Evolutionary conservation across 257 asterid genomes (phyloP).

Genomic region (Galeopsis tetrahit): DNA sequence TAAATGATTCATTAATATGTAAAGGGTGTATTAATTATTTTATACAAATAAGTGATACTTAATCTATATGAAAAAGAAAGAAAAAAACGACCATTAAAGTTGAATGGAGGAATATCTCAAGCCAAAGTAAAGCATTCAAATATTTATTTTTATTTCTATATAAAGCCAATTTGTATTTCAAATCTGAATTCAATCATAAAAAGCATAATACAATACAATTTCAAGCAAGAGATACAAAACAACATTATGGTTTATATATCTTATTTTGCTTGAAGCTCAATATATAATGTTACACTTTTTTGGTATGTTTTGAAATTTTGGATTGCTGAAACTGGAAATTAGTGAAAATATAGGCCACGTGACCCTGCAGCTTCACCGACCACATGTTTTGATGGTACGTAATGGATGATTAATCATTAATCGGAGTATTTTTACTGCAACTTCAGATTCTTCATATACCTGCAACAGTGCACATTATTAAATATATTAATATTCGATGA

Average conservation of each 20-base stretch:
- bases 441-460: constrained; percentile 74
- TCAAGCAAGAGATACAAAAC: not conserved
- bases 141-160: no score
- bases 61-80: no score
- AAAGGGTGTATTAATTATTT: no score
- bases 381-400: not conserved
- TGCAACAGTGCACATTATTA: constrained; percentile 34
- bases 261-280: constrained; percentile 29
- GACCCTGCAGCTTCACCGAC: not conserved
- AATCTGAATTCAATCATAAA: no score
- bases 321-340: constrained; percentile 23
- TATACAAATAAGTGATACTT: no score
- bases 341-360: not conserved
- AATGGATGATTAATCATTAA: no score
- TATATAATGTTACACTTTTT: not conserved
- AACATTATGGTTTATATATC: not conserved
- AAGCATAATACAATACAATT: constrained; percentile 14
- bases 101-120: no score
- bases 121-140: no score
- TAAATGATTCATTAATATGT: no score
- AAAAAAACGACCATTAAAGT: no score
- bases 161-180: no score
- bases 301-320: not conserved
- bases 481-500: not conserved
- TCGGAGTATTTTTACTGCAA: constrained; percentile 44